Percentiles rank a stretch among this genome's conserved stretches.
phyloP scores from a whole-genome alignment of 805 yeast genomes.

The Wickerhamiella siamensis region DNA sequence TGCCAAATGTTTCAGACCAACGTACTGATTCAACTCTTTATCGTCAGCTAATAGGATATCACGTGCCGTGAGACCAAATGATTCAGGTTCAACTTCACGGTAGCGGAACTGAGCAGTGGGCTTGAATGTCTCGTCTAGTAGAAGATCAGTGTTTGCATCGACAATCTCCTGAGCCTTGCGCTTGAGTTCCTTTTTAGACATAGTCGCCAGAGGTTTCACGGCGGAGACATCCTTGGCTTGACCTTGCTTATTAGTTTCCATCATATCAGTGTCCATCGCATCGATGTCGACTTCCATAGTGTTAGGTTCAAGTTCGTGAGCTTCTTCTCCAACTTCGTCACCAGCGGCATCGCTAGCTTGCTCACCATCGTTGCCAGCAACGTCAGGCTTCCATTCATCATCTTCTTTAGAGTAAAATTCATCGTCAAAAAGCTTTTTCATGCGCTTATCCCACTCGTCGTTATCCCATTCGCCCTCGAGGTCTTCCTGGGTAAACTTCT shows the following conservation, averaged over 20 bases:
- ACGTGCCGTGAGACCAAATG: slow-evolving; percentile 70
- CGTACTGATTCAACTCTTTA: slow-evolving; percentile 62
- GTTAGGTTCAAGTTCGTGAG: slow-evolving; percentile 7
- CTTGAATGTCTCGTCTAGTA: slow-evolving; percentile 42
- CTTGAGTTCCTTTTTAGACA: slow-evolving; percentile 45
- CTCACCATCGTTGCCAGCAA: slow-evolving; percentile 29
- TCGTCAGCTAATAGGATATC: slow-evolving; percentile 90
- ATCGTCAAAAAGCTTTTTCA: slow-evolving; percentile 76
- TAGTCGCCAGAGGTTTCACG: slow-evolving; percentile 38
- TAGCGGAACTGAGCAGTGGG: slow-evolving; percentile 52
- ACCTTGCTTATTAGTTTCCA: slow-evolving; percentile 7
- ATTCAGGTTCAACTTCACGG: slow-evolving; percentile 89
- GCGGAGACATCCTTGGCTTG: not conserved
- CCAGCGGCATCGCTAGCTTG: slow-evolving; percentile 14
- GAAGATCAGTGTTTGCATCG: slow-evolving; percentile 51
- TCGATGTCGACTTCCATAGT: slow-evolving; percentile 7
- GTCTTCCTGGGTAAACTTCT: slow-evolving; percentile 58
- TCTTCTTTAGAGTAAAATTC: slow-evolving; percentile 48
- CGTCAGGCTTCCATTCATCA: slow-evolving; percentile 44
- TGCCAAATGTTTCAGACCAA: slow-evolving; percentile 85
- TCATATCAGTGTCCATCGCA: no score
- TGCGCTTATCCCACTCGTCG: slow-evolving; percentile 77
- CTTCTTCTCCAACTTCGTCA: slow-evolving; percentile 19
- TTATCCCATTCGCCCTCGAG: slow-evolving; percentile 81
- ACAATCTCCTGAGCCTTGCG: slow-evolving; percentile 65